phyloP scores from a whole-genome alignment of 2,329 filamentous ascomycete genomes.

The Cytospora piceicola region DNA sequence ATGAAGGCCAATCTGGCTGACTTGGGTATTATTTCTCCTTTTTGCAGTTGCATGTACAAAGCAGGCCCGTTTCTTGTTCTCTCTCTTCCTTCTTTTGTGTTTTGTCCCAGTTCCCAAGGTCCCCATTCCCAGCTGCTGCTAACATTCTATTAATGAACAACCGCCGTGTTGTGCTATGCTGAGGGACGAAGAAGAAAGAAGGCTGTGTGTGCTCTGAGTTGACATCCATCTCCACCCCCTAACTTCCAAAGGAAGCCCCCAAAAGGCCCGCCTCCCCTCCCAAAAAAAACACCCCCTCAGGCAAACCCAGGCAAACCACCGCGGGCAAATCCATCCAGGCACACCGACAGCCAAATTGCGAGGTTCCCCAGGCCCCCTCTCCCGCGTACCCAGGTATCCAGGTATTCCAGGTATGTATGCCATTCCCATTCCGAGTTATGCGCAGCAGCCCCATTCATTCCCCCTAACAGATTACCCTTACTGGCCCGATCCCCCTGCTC shows the following conservation, averaged over 20 bases:
- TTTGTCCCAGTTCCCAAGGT: background rate
- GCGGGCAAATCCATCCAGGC: background rate
- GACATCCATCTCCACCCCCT: background rate
- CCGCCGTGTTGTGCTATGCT: background rate
- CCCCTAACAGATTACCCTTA: background rate
- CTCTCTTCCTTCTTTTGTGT: conserved; percentile 18
- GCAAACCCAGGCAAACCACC: background rate
- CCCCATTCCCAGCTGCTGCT: too few relatives aligned
- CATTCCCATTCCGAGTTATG: background rate
- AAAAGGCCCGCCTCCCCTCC: background rate
- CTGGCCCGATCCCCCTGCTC: conserved; percentile 10
- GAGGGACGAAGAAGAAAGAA: background rate
- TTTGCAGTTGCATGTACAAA: conserved; percentile 13
- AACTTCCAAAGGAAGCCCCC: background rate
- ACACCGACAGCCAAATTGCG: conserved; percentile 4
- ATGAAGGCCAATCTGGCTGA: conserved; percentile 20
- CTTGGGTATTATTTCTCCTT: conserved; percentile 22
- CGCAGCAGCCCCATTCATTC: background rate
- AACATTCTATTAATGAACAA: background rate
- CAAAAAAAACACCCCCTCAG: background rate
- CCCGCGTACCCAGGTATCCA: background rate
- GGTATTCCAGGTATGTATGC: background rate
- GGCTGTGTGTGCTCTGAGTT: background rate
- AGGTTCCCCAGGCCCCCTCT: conserved; percentile 1
- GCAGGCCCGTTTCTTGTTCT: conserved; percentile 9